Evolutionary conservation across 1,284 basidiomycete species (phyloP).

Genomic region (Trametes polyzona): DNA sequence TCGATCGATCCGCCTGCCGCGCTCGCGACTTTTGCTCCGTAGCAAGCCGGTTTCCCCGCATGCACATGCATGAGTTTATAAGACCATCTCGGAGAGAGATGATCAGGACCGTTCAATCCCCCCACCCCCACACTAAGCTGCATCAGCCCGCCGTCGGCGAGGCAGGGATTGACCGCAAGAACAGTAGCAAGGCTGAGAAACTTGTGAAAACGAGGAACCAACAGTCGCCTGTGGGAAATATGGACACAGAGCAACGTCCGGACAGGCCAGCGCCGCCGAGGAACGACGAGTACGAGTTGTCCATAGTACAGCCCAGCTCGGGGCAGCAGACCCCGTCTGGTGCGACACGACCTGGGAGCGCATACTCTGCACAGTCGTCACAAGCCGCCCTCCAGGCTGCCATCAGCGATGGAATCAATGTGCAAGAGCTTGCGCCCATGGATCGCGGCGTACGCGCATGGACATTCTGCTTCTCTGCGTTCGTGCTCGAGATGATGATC

Average conservation of each 20-base stretch:
- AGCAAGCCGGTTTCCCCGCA: not conserved
- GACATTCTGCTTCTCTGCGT: conserved; percentile 22
- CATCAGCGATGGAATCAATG: conserved; percentile 12
- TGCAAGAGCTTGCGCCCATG: conserved; percentile 23
- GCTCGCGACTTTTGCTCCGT: not conserved
- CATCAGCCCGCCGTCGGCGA: no score
- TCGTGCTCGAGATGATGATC: conserved; percentile 40
- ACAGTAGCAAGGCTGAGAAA: no score
- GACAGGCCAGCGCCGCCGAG: not conserved
- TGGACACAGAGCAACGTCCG: no score
- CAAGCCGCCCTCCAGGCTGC: conserved; percentile 10
- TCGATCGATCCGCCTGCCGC: conserved; percentile 9
- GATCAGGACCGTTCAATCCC: no score
- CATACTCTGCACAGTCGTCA: conserved; percentile 15
- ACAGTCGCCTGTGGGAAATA: no score
- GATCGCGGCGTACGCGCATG: conserved; percentile 21
- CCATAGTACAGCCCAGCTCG: conserved; percentile 12
- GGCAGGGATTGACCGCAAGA: no score
- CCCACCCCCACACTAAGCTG: no score
- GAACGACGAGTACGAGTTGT: conserved; percentile 9
- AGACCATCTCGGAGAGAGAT: not conserved
- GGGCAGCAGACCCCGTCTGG: conserved; percentile 14
- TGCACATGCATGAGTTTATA: not conserved
- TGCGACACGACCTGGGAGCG: not conserved
- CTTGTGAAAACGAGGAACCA: not conserved